Base-by-base conservation (phyloP, 1,139 yeast species). In the Blastobotrys proliferans region DNA sequence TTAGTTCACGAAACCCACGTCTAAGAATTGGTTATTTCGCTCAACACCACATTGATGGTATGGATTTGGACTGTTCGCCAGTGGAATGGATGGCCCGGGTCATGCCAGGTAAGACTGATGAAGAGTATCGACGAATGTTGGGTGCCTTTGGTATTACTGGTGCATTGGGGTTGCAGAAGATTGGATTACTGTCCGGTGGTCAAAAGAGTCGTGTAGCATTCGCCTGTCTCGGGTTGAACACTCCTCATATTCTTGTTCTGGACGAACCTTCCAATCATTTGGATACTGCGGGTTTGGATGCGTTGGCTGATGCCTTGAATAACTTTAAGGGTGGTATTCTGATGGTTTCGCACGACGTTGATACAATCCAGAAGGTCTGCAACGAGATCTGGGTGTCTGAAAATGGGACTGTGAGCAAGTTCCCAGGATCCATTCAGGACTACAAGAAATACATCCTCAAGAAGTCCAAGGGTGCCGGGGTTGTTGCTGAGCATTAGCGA, bases 181-280 rank as follows among this genome's bases (percentile, higher is more conserved):
- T 92, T 83, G 80, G 80, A 58, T 71, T 84, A 43, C 71, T 92
- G 46, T 92, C 97, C 9, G 98, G 98, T 64, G 98, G 98, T 72
- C 98, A 92, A 63, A 94, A 92, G 64, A 88, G 97, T 29, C 81
- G 98, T 70, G 98, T 92, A 35, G 97, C 97, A 0, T 92, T 92
- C 69, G 97, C 98, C 10, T 92, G 96, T 17, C 73, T 92, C 52
- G 88, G 97, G 67, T 72, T 92, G 58, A 77, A 77, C 52, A 83
- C 83, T 52, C 98, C 98, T n/a, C 98, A 92, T 62, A 80, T 92
- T 37, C 73, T 92, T 57, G 79, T 92, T 61, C 72, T 92, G 55
- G 99, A 92, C 72, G 99, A 94, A 74, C 99, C 99, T 67, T 87
- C 97, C 9, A 92, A 92, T 70, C 99, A 92, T 67, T 79, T 92